These are phyloP conservation scores for Malus sylvestris DNA, from an alignment of 306 rosid genomes.

Conservation along the genomic window DNA sequence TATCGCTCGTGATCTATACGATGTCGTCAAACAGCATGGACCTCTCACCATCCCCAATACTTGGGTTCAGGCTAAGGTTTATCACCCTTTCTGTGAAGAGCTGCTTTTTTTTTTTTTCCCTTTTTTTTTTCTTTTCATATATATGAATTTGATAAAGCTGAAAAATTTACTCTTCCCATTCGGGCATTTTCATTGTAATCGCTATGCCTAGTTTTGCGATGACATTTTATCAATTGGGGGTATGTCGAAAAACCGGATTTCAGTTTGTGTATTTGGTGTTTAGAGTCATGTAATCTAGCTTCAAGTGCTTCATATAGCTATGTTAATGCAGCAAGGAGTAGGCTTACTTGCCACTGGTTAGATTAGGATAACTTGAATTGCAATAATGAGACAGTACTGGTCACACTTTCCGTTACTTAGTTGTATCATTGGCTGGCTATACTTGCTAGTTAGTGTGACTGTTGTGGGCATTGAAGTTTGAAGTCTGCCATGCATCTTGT, in stretches of 20 bases:
- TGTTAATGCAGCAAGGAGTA: neutral
- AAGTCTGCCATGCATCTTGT: too few species aligned
- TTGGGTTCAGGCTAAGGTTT: constrained; percentile 43
- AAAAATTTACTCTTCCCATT: neutral
- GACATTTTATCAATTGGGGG: neutral
- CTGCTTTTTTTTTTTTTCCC: too few species aligned
- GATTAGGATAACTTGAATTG: neutral
- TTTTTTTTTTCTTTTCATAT: neutral
- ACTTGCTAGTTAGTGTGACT: neutral
- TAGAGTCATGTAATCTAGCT: neutral
- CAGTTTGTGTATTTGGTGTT: neutral
- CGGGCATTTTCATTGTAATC: neutral
- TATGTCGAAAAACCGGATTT: neutral
- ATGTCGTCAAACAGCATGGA: constrained; percentile 30
- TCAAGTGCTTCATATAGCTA: neutral
- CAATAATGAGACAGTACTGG: neutral
- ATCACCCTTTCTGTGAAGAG: neutral
- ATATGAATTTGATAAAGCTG: neutral
- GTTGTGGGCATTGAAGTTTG: neutral
- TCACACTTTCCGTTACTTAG: neutral
- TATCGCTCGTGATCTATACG: constrained; percentile 40
- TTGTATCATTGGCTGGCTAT: neutral
- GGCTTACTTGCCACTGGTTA: neutral
- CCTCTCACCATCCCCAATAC: constrained; percentile 42
- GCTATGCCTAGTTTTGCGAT: neutral